Evolutionary conservation across 1,284 basidiomycete species (phyloP), one percentile per base, ranked within the genome.

Genomic region (Ustilago lituana): DNA sequence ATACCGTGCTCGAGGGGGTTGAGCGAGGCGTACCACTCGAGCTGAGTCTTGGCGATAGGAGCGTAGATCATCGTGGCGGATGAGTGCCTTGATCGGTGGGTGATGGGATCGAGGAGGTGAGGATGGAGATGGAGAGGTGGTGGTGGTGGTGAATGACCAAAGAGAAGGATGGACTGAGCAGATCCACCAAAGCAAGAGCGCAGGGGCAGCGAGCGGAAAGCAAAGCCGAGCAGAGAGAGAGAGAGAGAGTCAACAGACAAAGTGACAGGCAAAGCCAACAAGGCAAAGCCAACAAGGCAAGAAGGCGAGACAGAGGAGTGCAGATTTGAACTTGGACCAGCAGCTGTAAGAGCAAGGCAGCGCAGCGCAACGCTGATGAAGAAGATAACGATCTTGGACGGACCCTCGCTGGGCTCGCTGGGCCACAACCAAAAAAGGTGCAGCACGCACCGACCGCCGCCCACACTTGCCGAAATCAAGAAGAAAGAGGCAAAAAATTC

Each of bases 11-110:
- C 78, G 55, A 82, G 76, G 10, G 80, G 80, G 63, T 81, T 77
- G 65, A 82, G 75, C 44, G 76, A 77, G 44, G 80, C 80, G 49
- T 74, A 75, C 80, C 80, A 82, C 70, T 79, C 78, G 62, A 82
- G 72, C 73, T 82, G 80, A 17, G 68, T 62, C 66, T 76, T 79
- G 36, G 71, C 73, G 38, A 74, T 65, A 40, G 74, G 73, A 44
- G 68, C 63, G 58, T 74, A 75, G 60, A 76, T 71, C 71, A 76
- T 77, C 37, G 35, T 59, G 62, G 40, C 23, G 2, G 22, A 33
- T 23, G 33, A 32, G 27, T 38, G 43, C 53, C 40, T 52, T 51
- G 51, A 51, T 38, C 44, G 49, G 20, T 15, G 24, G 19, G 19
- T n/a, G 22, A n/a, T 37, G 19, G 31, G 45, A 36, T 51, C 35